phyloP scores from a whole-genome alignment of 176 grass and related monocot species.

The Oryza meridionalis region DNA sequence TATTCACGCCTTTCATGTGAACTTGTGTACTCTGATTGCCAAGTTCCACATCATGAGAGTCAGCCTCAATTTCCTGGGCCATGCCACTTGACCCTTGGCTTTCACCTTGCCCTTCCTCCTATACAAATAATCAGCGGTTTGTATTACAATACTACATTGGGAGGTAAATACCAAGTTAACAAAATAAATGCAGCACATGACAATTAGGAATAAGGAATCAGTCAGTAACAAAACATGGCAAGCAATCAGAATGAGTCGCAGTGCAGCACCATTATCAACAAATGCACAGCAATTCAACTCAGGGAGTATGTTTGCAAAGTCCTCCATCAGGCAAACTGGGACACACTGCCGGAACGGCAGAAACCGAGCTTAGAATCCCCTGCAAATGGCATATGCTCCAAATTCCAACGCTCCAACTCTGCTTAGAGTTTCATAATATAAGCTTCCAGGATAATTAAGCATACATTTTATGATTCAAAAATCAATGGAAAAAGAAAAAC shows the following conservation, averaged over 20 bases:
- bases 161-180: background rate
- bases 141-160: background rate
- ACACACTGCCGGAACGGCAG: background rate
- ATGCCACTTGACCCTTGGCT: slow-evolving; percentile 77
- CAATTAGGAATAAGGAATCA: background rate
- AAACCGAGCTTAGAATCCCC: background rate
- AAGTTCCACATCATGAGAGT: slow-evolving; percentile 59
- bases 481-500: background rate
- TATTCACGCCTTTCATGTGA: slow-evolving; percentile 58
- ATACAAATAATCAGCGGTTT: slow-evolving; percentile 20
- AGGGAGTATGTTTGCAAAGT: background rate
- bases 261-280: slow-evolving; percentile 1
- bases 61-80: slow-evolving; percentile 80
- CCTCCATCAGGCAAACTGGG: background rate
- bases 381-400: background rate
- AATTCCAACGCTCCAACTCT: background rate
- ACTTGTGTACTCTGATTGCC: slow-evolving; percentile 60
- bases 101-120: slow-evolving; percentile 86
- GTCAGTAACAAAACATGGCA: background rate
- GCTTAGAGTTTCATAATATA: background rate
- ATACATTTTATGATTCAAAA: background rate
- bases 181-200: background rate
- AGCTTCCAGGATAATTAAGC: background rate
- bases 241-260: background rate
- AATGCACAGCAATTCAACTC: background rate